Evolutionary conservation across 257 asterid genomes (phyloP).

Genomic region (Solanum arcanum): DNA sequence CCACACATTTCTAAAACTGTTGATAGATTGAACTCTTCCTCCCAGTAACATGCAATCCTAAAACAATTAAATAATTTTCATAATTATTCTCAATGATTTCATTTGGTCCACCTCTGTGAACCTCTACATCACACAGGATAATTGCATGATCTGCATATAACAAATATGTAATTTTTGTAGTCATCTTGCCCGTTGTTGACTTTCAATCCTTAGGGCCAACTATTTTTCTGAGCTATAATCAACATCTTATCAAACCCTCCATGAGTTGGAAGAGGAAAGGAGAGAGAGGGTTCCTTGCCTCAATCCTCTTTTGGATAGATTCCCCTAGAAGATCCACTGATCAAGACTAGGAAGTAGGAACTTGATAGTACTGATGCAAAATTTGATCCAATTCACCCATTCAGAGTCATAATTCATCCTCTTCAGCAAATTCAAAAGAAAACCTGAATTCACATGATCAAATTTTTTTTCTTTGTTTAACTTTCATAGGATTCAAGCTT

Average conservation of each 20-base stretch:
- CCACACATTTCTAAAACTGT: background rate
- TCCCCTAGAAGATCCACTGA: background rate
- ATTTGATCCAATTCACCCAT: background rate
- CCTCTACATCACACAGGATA: background rate
- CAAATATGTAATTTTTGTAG: too few relatives aligned
- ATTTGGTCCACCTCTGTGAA: background rate
- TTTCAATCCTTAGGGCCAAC: background rate
- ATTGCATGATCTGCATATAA: background rate
- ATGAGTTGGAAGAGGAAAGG: background rate
- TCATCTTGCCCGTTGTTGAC: background rate
- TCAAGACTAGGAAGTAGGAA: background rate
- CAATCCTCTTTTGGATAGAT: background rate
- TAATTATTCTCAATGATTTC: background rate
- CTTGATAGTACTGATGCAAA: background rate
- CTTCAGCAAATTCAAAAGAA: background rate
- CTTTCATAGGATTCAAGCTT: background rate
- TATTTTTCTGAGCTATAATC: background rate
- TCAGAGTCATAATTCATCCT: background rate
- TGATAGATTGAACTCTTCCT: background rate
- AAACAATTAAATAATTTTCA: background rate
- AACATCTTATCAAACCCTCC: background rate
- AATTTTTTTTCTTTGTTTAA: too few relatives aligned
- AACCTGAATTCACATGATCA: background rate
- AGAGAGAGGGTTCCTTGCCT: background rate
- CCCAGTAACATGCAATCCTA: background rate